Percentiles rank a stretch among this genome's conserved stretches.
phyloP scores from a whole-genome alignment of 2,329 filamentous ascomycete species.

The Fusarium sp. region DNA sequence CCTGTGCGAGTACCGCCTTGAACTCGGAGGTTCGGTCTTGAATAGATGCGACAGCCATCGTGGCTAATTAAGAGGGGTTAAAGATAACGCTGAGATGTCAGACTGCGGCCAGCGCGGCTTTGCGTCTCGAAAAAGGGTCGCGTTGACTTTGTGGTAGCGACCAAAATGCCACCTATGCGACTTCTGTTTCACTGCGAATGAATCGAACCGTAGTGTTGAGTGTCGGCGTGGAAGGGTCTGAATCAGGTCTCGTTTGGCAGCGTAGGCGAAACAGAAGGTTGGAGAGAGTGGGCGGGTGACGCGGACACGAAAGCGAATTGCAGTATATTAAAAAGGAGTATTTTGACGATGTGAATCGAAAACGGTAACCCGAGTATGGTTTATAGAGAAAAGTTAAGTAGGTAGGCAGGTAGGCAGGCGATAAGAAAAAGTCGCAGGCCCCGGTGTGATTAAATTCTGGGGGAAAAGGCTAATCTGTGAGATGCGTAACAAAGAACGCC shows the following conservation, averaged over 20 bases:
- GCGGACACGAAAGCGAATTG: slow-evolving; percentile 31
- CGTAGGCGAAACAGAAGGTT: slow-evolving; percentile 17
- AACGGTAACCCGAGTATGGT: slow-evolving; percentile 10
- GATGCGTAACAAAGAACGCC: slow-evolving; percentile 42
- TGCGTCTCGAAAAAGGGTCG: slow-evolving; percentile 32
- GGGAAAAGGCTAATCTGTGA: slow-evolving; percentile 19
- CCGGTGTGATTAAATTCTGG: slow-evolving; percentile 8
- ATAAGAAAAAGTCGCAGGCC: slow-evolving; percentile 13
- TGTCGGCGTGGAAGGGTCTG: slow-evolving; percentile 28
- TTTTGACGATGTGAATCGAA: slow-evolving; percentile 11
- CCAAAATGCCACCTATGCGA: slow-evolving; percentile 20
- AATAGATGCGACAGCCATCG: slow-evolving; percentile 79
- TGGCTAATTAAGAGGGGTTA: slow-evolving; percentile 41
- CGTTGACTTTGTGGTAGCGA: slow-evolving; percentile 1
- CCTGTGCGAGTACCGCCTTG: slow-evolving; percentile 87
- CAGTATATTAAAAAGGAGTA: slow-evolving; percentile 35
- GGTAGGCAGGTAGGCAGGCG: neutral
- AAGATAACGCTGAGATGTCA: slow-evolving; percentile 33
- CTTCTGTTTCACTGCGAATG: slow-evolving; percentile 13
- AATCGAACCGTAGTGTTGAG: slow-evolving; percentile 10
- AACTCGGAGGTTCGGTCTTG: slow-evolving; percentile 98
- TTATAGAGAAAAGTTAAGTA: slow-evolving; percentile 16
- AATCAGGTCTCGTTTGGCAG: slow-evolving; percentile 32
- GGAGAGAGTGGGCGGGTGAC: slow-evolving; percentile 21
- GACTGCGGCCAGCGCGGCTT: slow-evolving; percentile 54